A percentile compares a stretch with the other conserved stretches of the same genome.
phyloP scores from a whole-genome alignment of 139 green algal genomes.

The Parachlorella kessleri region DNA sequence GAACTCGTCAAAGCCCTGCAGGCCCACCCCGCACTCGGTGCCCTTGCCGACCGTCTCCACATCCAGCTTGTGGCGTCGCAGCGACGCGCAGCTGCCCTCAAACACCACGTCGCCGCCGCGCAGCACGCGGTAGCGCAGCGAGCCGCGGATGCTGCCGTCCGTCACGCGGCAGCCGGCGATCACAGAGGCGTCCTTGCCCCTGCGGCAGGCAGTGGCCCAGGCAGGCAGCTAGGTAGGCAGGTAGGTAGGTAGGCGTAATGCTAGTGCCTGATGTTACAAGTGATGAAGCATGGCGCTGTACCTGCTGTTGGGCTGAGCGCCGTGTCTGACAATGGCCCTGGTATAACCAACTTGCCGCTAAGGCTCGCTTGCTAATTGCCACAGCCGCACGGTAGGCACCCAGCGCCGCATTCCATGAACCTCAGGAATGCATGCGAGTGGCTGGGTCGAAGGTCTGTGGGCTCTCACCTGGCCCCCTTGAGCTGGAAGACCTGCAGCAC shows the following conservation, averaged over 20 bases:
- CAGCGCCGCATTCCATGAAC: no score
- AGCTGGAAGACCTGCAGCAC: constrained; percentile 56
- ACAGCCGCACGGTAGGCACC: no score
- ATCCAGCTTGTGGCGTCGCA: constrained; percentile 76
- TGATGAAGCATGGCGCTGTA: no score
- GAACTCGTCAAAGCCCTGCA: constrained; percentile 67
- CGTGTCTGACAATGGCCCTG: no score
- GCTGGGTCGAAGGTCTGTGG: no score
- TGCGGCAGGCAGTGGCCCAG: no score
- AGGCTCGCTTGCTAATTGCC: no score
- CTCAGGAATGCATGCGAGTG: no score
- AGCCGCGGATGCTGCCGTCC: constrained; percentile 45
- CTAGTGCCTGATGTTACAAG: no score
- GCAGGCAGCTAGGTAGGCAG: no score
- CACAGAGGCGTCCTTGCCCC: constrained; percentile 22
- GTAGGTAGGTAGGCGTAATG: no score
- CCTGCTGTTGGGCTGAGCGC: not conserved
- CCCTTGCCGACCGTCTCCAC: constrained; percentile 75
- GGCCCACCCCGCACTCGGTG: constrained; percentile 80
- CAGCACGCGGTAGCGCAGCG: constrained; percentile 60
- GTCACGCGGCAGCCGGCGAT: constrained; percentile 64
- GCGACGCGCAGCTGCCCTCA: constrained; percentile 57
- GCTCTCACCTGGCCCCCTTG: constrained; percentile 24
- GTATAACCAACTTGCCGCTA: no score
- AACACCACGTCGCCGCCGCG: constrained; percentile 53